Evolutionary conservation across 148 eudicot genomes (phyloP).

Genomic region (Rhododendron ovatum): DNA sequence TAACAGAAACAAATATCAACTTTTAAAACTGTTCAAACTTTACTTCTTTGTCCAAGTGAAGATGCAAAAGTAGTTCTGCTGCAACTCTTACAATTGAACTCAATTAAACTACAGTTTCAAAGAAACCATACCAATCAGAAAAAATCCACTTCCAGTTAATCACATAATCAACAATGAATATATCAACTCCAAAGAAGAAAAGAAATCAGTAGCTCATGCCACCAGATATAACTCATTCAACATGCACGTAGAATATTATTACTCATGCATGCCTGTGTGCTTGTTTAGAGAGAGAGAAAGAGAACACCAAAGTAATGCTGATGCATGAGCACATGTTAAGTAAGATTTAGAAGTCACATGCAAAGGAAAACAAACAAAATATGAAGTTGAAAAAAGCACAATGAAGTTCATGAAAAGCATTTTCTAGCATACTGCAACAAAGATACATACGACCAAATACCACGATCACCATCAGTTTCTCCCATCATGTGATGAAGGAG

Average conservation of each 20-base stretch:
- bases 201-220: neutral
- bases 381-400: neutral
- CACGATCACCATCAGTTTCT: conserved; percentile 92
- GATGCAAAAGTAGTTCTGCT: neutral
- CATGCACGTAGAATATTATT: neutral
- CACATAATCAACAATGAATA: neutral
- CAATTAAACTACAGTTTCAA: neutral
- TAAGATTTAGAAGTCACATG: neutral
- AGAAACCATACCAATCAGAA: neutral
- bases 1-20: neutral
- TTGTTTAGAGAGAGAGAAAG: neutral
- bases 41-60: neutral
- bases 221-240: neutral
- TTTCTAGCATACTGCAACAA: conserved; percentile 6
- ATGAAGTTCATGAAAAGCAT: neutral
- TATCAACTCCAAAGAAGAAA: neutral
- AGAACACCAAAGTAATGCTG: neutral
- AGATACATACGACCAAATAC: conserved; percentile 96
- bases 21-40: neutral
- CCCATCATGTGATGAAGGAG: conserved; percentile 98
- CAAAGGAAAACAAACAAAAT: neutral
- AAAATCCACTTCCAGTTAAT: neutral
- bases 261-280: neutral
- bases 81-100: neutral
- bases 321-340: neutral